These are phyloP conservation scores for Hsuehochloa calcarea DNA, from an alignment of 176 grass and related monocot genomes.

Conservation along the genomic window DNA sequence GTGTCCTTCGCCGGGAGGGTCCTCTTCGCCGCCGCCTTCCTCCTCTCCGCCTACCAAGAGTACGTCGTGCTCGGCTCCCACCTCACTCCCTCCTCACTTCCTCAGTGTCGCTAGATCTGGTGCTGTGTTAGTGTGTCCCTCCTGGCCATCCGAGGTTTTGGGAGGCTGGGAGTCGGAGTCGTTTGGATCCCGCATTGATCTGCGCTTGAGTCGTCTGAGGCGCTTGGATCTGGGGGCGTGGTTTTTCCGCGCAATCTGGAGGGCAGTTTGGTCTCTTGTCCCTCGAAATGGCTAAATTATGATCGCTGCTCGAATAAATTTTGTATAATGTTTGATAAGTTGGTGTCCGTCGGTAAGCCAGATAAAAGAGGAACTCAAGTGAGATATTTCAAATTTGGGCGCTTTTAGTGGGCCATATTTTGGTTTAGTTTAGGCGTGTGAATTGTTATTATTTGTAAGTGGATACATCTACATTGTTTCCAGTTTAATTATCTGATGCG, in stretches of 20 bases:
- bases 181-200: constrained; percentile 5
- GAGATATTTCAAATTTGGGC: not conserved
- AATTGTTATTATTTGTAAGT: not conserved
- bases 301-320: not conserved
- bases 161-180: not conserved
- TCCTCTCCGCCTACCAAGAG: constrained; percentile 81
- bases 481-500: not conserved
- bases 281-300: not conserved
- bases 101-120: constrained; percentile 40
- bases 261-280: not conserved
- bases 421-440: not conserved
- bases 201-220: not conserved
- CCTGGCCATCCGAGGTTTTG: not conserved
- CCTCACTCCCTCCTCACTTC: not conserved
- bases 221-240: constrained; percentile 1
- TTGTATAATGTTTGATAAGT: not conserved
- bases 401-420: not conserved
- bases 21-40: constrained; percentile 62
- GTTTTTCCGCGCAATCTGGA: not conserved
- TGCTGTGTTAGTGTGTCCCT: not conserved
- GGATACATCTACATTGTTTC: not conserved
- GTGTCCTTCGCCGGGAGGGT: constrained; percentile 64
- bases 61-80: constrained; percentile 1
- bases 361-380: not conserved
- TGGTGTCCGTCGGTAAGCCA: not conserved